Base-by-base conservation (phyloP, 192 early-diverging fungal species). In the Spinellus fusiger region DNA sequence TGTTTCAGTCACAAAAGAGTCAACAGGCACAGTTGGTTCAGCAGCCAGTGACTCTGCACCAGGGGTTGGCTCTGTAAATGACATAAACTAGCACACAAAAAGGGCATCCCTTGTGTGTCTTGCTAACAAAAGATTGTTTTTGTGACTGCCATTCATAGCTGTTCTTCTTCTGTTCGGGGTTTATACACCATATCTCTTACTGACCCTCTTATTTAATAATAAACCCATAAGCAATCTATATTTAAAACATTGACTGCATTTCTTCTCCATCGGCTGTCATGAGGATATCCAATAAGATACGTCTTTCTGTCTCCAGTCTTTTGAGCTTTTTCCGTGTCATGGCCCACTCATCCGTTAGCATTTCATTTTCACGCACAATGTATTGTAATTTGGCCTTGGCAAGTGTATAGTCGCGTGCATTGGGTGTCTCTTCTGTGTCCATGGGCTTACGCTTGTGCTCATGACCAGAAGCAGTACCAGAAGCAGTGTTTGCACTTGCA, bases 281-380 rank as follows among this genome's bases (percentile, higher is more conserved):
- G 10, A 77, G 31, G 23, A 62, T 73, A 52, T 77, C 76, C 35
- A 77, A 59, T 38, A 77, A 52, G 37, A 77, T 59, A n/a, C 66
- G 48, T 53, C 69, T 64, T 56, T 77, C 76, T 12, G 69, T 74
- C 25, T 59, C 60, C 54, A 77, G 52, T 38, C 76, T 37, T 26
- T 64, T 74, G 31, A 77, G 44, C 18, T 66, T 67, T 34, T 63
- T 68, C 53, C 69, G 65, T 1, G 71, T 25, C 8, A 49, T 49
- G 29, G 49, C 40, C 44, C 56, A 77, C 62, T 77, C 76, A 47
- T 77, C 76, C 8, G 33, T 40, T 2, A 77, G 59, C 62, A 77
- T 75, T 29, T 77, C 76, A 54, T 77, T 73, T 44, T 77, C 76
- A 38, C 66, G 61, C 26, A 70, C 47, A 46, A 77, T 74, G 60